A percentile compares a stretch with the other conserved stretches of the same genome.
Evolutionary conservation across 208 protist genomes (phyloP).

Genomic region (Trypanosoma theileri): DNA sequence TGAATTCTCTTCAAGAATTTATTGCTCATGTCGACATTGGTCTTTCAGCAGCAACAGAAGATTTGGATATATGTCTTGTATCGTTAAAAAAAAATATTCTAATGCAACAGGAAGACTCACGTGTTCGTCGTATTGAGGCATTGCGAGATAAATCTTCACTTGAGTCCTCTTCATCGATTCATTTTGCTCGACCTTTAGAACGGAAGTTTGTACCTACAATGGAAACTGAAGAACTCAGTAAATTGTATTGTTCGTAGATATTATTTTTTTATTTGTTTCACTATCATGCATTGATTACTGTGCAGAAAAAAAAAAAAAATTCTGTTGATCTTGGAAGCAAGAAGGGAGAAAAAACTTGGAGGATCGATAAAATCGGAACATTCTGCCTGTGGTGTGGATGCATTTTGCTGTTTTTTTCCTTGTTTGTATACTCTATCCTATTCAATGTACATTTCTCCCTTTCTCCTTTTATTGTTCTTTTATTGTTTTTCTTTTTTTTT

Average conservation of each 20-base stretch:
- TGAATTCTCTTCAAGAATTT: constrained; percentile 25
- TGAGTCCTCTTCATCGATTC: constrained; percentile 6
- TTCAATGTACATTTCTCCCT: neutral
- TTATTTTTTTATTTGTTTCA: neutral
- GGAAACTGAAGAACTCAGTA: constrained; percentile 31
- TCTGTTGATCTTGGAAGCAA: neutral
- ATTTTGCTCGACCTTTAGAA: neutral
- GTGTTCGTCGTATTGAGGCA: constrained; percentile 19
- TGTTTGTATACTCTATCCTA: neutral
- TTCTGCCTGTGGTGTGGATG: too few relatives aligned
- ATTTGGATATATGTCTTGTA: constrained; percentile 29
- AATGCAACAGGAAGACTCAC: constrained; percentile 25
- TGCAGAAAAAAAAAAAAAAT: neutral
- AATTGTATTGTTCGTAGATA: constrained; percentile 27
- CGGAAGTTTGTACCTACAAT: neutral
- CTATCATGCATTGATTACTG: neutral
- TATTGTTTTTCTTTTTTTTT: neutral
- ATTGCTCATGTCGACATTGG: constrained; percentile 26
- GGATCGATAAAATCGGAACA: too few relatives aligned
- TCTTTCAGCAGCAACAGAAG: constrained; percentile 27
- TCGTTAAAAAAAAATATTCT: constrained; percentile 26
- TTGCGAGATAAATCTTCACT: constrained; percentile 6
- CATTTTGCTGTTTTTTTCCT: too few relatives aligned
- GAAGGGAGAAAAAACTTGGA: too few relatives aligned
- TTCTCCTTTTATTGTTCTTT: neutral